These are phyloP conservation scores for Diplotaxis tenuifolia DNA, from an alignment of 345 rosid species.

Conservation along the genomic window DNA sequence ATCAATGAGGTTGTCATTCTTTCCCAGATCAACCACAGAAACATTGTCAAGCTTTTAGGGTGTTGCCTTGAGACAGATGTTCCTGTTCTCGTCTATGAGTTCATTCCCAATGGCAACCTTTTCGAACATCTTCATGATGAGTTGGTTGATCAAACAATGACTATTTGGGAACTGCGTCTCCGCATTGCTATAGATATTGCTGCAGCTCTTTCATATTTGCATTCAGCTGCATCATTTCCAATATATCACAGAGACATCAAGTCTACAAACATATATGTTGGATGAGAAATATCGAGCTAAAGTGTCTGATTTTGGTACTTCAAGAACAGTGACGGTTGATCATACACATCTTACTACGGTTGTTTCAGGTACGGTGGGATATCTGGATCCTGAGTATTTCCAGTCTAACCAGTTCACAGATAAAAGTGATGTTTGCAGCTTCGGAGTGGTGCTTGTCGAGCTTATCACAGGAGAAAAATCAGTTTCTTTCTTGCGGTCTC, in stretches of 20 bases:
- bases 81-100: slow-evolving; percentile 46
- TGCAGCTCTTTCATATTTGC: slow-evolving; percentile 43
- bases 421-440: slow-evolving; percentile 56
- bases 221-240: slow-evolving; percentile 38
- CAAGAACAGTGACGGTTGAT: slow-evolving; percentile 28
- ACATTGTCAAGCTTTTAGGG: slow-evolving; percentile 44
- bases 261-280: slow-evolving; percentile 43
- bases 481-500: slow-evolving; percentile 24
- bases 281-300: slow-evolving; percentile 37
- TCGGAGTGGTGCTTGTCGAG: slow-evolving; percentile 46
- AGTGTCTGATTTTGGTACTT: slow-evolving; percentile 28
- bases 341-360: slow-evolving; percentile 30
- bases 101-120: slow-evolving; percentile 32
- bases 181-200: slow-evolving; percentile 43
- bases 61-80: slow-evolving; percentile 49
- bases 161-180: slow-evolving; percentile 39
- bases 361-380: slow-evolving; percentile 24
- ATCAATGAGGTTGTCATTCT: slow-evolving; percentile 48
- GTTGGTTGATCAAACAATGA: slow-evolving; percentile 16
- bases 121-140: slow-evolving; percentile 40
- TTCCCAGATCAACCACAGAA: slow-evolving; percentile 45
- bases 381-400: slow-evolving; percentile 30
- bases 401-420: slow-evolving; percentile 43
- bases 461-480: slow-evolving; percentile 37
- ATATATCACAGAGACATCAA: slow-evolving; percentile 49